phyloP scores from a whole-genome alignment of 176 grass and related monocot species.

The Cocos nucifera region DNA sequence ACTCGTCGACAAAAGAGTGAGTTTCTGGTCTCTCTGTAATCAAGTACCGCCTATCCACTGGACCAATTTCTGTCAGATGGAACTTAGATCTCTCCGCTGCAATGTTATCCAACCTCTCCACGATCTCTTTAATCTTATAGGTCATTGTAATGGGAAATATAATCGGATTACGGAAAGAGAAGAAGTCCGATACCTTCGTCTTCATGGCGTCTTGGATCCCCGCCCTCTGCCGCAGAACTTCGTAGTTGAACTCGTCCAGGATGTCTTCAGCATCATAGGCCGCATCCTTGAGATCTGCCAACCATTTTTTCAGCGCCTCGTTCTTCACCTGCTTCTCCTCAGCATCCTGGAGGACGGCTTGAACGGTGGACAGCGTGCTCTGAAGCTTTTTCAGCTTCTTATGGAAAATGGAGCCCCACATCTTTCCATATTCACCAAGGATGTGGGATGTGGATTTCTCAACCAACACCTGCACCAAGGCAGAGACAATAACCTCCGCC shows the following conservation, averaged over 20 bases:
- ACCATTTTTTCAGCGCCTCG: constrained; percentile 2
- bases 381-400: too few relatives aligned
- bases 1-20: constrained; percentile 13
- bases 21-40: background rate
- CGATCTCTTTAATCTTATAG: constrained; percentile 2
- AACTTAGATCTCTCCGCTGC: constrained; percentile 4
- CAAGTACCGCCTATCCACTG: too few relatives aligned
- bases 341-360: too few relatives aligned
- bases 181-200: constrained; percentile 1
- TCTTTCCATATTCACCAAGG: too few relatives aligned
- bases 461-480: too few relatives aligned
- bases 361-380: too few relatives aligned
- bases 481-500: too few relatives aligned
- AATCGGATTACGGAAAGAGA: background rate
- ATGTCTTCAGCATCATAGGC: constrained; percentile 34
- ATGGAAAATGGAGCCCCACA: too few relatives aligned
- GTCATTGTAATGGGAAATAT: background rate
- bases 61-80: background rate
- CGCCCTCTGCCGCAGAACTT: constrained; percentile 14
- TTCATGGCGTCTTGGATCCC: background rate
- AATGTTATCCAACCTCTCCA: background rate
- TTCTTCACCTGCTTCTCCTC: too few relatives aligned
- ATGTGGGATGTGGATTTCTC: too few relatives aligned
- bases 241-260: constrained; percentile 29
- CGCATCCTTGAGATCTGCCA: constrained; percentile 12